Evolutionary conservation across 805 yeast species (phyloP), one percentile per base, ranked within the genome.

Genomic region (Wickerhamiella vanderwaltii): DNA sequence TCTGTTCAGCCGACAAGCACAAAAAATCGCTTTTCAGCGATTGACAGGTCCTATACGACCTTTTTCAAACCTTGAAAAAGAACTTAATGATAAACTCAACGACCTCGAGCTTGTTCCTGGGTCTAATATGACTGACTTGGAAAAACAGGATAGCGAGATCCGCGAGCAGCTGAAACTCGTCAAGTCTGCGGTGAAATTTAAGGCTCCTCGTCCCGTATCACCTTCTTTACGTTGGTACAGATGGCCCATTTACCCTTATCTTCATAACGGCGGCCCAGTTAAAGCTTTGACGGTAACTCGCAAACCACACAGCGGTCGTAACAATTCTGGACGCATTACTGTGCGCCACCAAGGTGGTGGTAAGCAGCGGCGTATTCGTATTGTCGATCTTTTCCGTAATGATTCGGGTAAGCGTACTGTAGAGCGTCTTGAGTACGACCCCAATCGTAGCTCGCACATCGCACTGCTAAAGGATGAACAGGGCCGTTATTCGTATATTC

Each of bases 281-380:
- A 69, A 69, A 57, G 75, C 77, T 34, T 69, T 91, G 56, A 88
- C 98, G 0, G 71, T 70, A 25, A 73, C 86, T 13, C 74, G 73
- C 55, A 73, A 77, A 55, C 72, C 74, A 43, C 75, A 77, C 36
- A 80, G 94, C 41, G 98, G 98, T 49, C 78, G 98, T 66, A 87
- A 88, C 61, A 69, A 80, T 61, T 67, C 80, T 3, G 98, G 98
- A 51, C 72, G 73, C 51, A 84, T 91, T 54, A 85, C 95, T 4
- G 80, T 84, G 35, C 75, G 98, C 58, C 95, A 91, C 61, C 76
- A 93, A 61, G 98, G 97, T 59, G 98, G 98, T 54, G 97, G 97
- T 26, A 91, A 82, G 60, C 83, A 82, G 61, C 78, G 88, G 56
- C 75, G 98, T 62, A 70, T 83, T 29, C 74, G 98, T 54, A 60